phyloP scores from a whole-genome alignment of 2,329 filamentous ascomycete genomes.

The Cadophora sp. region DNA sequence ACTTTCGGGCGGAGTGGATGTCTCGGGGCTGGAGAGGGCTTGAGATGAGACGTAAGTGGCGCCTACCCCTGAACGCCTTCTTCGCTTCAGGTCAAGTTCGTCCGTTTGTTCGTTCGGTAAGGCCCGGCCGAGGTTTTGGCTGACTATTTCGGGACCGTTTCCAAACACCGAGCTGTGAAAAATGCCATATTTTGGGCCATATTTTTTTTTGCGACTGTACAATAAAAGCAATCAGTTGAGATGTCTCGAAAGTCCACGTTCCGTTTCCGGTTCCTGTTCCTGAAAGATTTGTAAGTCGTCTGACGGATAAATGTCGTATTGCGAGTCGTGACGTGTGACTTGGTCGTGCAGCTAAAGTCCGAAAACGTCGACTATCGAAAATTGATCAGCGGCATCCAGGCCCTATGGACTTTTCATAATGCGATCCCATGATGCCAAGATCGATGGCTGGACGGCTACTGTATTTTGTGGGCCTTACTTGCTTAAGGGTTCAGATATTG shows the following conservation, averaged over 20 bases:
- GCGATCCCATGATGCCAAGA: constrained; percentile 6
- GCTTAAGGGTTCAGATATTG: background rate
- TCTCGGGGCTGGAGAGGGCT: background rate
- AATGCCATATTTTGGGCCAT: background rate
- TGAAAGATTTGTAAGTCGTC: background rate
- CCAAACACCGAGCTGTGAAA: background rate
- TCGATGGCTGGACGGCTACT: constrained; percentile 1
- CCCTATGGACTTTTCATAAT: constrained; percentile 5
- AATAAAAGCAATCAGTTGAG: background rate
- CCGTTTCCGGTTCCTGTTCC: background rate
- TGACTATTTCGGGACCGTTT: constrained; percentile 4
- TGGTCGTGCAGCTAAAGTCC: background rate
- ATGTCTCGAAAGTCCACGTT: background rate
- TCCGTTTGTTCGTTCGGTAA: background rate
- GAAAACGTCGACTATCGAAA: background rate
- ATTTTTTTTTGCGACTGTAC: background rate
- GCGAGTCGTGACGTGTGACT: background rate
- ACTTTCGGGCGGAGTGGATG: constrained; percentile 2
- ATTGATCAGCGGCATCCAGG: constrained; percentile 6
- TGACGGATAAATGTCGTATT: constrained; percentile 2
- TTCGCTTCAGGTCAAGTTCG: background rate
- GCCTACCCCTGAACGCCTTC: constrained; percentile 2
- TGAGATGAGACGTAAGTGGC: constrained; percentile 5
- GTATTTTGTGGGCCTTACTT: constrained; percentile 4
- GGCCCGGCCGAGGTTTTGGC: constrained; percentile 3